A percentile compares a stretch with the other conserved stretches of the same genome.
Evolutionary conservation across 306 rosid species (phyloP).

Genomic region (Sicyos edulis): DNA sequence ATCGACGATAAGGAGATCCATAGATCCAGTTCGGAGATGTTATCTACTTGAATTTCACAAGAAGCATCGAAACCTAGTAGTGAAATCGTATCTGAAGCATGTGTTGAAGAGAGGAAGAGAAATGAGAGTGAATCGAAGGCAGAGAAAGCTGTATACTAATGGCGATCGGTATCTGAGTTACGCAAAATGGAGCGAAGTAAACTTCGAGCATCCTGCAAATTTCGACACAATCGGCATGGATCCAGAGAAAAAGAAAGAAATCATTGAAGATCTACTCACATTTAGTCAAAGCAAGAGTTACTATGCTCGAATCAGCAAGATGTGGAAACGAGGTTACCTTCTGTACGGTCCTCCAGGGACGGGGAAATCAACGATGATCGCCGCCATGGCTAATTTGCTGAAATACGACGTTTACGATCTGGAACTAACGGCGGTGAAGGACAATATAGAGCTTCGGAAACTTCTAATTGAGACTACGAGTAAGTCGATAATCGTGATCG

Average conservation of each 20-base stretch:
- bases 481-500: constrained; percentile 9
- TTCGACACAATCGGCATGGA: constrained; percentile 12
- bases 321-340: constrained; percentile 19
- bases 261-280: constrained; percentile 8
- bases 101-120: constrained; percentile 2
- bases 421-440: constrained; percentile 19
- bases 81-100: not conserved
- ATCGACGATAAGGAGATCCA: not conserved
- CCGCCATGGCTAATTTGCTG: constrained; percentile 7
- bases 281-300: constrained; percentile 13
- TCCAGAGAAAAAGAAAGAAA: constrained; percentile 11
- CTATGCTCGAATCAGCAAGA: constrained; percentile 12
- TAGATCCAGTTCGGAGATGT: not conserved
- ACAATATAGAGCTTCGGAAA: constrained; percentile 13
- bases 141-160: constrained; percentile 15
- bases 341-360: constrained; percentile 20
- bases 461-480: not conserved
- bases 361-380: constrained; percentile 17
- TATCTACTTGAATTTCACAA: not conserved
- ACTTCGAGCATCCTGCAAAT: constrained; percentile 9
- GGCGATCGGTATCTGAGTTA: not conserved
- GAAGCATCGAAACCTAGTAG: not conserved
- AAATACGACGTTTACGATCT: constrained; percentile 15
- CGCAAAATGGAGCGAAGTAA: constrained; percentile 1
- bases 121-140: not conserved